Base-by-base conservation (phyloP, 352 stramenopile species). In the Globisporangium polare region DNA sequence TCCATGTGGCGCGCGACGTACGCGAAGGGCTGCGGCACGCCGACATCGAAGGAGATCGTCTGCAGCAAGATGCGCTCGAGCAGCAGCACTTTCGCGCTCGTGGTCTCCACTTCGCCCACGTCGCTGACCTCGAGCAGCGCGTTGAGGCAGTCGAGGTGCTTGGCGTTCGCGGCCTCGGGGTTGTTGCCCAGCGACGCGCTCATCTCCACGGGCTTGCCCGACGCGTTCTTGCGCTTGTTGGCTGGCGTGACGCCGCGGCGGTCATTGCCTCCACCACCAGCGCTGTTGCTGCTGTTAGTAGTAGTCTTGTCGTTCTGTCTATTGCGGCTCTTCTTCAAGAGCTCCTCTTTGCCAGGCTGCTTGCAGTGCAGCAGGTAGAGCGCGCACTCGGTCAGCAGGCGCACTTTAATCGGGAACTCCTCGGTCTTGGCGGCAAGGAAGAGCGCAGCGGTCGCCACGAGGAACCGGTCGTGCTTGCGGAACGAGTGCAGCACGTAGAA, bases 401-500 rank as follows among this genome's bases (percentile, higher is more conserved):
- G 84, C 47, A 92, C 72, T 62, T 94, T 91, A 53, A 94, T 79
- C 1, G 79, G 71, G 63, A 90, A 91, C 39, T 94, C 85, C 65
- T 91, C 84, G 20, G 69, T 75, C 70, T 94, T 94, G 47, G 73
- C 75, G 0, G 80, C 81, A 18, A 94, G 72, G 46, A 92, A 94
- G n/a, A 94, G 66, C 53, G 80, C 80, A 0, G 82, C 80, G 1
- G 85, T 89, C 10, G 77, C 85, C 17, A 94, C 77, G 29, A 92
- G 62, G 72, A 91, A 94, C 29, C 85, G 85, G 59, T 94, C 85
- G 65, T 94, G 85, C 17, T 73, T 73, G n/a, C 69, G 62, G 57
- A 94, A 91, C 41, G 85, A 83, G 62, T 94, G 85, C 56, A 91
- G 46, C 75, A 83, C 79, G 66, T 87, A 94, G 71, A 94, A 94